Evolutionary conservation across 805 yeast species (phyloP), one percentile per base, ranked within the genome.

Genomic region (Hagleromyces aurorensis): DNA sequence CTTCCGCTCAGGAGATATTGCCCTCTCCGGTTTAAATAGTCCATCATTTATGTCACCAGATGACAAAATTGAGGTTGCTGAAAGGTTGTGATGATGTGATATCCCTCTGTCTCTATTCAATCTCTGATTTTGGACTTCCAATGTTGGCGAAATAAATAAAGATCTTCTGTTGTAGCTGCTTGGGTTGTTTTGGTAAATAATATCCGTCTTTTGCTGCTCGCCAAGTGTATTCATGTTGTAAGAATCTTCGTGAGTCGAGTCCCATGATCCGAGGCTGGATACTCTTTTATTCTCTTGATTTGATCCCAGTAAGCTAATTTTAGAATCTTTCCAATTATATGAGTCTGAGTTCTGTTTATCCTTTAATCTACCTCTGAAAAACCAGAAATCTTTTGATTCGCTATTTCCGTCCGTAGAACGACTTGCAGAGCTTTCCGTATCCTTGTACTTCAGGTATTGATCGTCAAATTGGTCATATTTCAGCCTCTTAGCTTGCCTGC

Each of bases 91-190:
- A 21, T 34, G 31, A n/a, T 32, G 36, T 13, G 47, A 35, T 4
- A 63, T 50, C 14, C 24, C 30, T 8, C 30, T 35, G 20, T 16
- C 7, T 16, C 11, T 30, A 22, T 25, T 23, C 7, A 28, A 27
- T 10, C 29, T 23, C 26, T 48, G 46, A 18, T 46, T 27, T 19
- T 35, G 52, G 11, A 77, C 78, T 45, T 80, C 85, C 11, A 76
- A 77, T 1, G 93, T 83, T 19, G 94, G 94, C 3, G 91, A 81
- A 30, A 81, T 71, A 54, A 78, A 83, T 69, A 78, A 65, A 3
- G 61, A 57, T 32, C 49, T 52, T 37, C 60, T 57, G 25, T 47
- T 47, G 13, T 40, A 41, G 19, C 37, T 36, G 7, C 21, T 27
- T 9, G 44, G 34, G 19, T 34, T 30, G 14, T 25, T 29, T 23